A percentile compares a stretch with the other conserved stretches of the same genome.
phyloP scores from a whole-genome alignment of 352 stramenopile species.

The Phytopythium boreale region DNA sequence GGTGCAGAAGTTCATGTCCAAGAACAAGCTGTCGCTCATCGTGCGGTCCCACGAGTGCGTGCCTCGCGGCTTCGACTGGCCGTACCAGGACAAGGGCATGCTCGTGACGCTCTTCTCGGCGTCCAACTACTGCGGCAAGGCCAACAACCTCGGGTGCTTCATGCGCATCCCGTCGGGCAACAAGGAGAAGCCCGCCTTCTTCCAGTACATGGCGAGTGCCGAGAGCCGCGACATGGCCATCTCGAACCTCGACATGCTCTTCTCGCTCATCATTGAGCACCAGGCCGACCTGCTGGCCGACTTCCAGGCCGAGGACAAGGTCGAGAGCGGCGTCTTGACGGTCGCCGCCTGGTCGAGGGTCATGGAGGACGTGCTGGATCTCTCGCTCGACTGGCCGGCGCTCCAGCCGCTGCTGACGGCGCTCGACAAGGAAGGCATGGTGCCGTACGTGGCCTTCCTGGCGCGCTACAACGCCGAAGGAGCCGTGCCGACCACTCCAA shows the following conservation, averaged over 20 bases:
- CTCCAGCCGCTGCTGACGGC: conserved; percentile 76
- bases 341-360: conserved; percentile 54
- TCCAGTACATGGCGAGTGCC: conserved; percentile 85
- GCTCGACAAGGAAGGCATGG: conserved; percentile 56
- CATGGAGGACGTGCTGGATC: conserved; percentile 78
- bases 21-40: conserved; percentile 79
- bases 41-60: conserved; percentile 87
- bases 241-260: conserved; percentile 82
- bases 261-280: conserved; percentile 81
- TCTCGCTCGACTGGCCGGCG: conserved; percentile 76
- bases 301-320: conserved; percentile 56
- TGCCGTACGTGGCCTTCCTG: conserved; percentile 76
- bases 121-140: conserved; percentile 84
- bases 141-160: conserved; percentile 85
- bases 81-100: conserved; percentile 79
- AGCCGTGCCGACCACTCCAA: conserved; percentile 14
- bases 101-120: conserved; percentile 87
- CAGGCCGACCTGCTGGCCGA: conserved; percentile 53
- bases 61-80: conserved; percentile 75
- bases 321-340: conserved; percentile 37
- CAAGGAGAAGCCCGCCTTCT: conserved; percentile 79
- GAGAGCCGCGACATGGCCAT: conserved; percentile 78
- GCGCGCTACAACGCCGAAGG: conserved; percentile 72
- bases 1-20: conserved; percentile 84
- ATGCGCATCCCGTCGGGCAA: conserved; percentile 70